A percentile compares a stretch with the other conserved stretches of the same genome.
These are phyloP conservation scores for Tulasnella sp. DNA, from an alignment of 768 basidiomycete species.

Conservation along the genomic window DNA sequence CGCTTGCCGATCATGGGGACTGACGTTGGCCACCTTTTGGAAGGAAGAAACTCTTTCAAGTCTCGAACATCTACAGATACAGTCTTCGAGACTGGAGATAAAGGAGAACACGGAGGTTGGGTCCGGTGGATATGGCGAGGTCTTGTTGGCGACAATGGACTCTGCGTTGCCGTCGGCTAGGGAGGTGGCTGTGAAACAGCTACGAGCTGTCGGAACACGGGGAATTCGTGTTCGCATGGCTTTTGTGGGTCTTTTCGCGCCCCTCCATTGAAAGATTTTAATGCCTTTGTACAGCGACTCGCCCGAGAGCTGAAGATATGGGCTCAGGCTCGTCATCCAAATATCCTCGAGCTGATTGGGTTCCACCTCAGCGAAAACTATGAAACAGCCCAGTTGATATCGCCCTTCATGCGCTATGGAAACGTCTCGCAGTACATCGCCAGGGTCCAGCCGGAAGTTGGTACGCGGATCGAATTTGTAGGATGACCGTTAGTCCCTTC, in stretches of 20 bases:
- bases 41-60: slow-evolving; percentile 18
- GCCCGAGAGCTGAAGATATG: slow-evolving; percentile 24
- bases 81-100: background rate
- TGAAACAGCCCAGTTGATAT: slow-evolving; percentile 10
- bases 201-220: slow-evolving; percentile 13
- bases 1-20: background rate
- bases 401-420: slow-evolving; percentile 10
- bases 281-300: slow-evolving; percentile 11
- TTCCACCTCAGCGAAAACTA: slow-evolving; percentile 26
- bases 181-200: slow-evolving; percentile 23
- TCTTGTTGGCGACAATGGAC: background rate
- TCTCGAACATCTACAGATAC: background rate
- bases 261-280: background rate
- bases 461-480: slow-evolving; percentile 1
- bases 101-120: background rate
- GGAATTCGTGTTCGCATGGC: slow-evolving; percentile 14
- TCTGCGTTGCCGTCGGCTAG: background rate
- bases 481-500: background rate
- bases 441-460: background rate
- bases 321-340: slow-evolving; percentile 10
- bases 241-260: background rate
- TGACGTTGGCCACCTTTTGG: background rate
- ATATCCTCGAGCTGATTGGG: slow-evolving; percentile 26
- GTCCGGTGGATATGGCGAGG: slow-evolving; percentile 22
- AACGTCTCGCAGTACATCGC: slow-evolving; percentile 3